Base-by-base conservation (phyloP, 805 yeast genomes). In the Schizosaccharomyces osmophilus region DNA sequence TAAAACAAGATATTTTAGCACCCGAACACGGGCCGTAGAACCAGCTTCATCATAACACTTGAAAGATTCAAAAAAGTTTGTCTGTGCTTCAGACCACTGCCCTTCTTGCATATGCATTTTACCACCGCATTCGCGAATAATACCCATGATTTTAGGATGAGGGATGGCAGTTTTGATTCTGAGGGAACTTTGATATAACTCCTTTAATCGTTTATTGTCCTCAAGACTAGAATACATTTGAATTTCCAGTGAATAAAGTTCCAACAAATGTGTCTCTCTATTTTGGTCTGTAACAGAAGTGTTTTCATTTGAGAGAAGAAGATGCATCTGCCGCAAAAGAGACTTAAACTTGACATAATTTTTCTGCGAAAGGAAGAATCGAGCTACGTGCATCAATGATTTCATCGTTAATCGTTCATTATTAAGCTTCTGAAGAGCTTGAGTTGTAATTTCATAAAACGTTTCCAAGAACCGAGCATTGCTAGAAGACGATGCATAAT, bases 41-140 rank as follows among this genome's bases (percentile, higher is more conserved):
- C 88, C 90, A 45, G 82, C 76, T 66, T 82, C 85, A 66, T 82
- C 84, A 66, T 78, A 82, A 61, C 77, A 78, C 64, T 79, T 79
- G 68, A 81, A 81, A 39, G 81, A 73, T 64, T 78, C 82, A 65
- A 78, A 78, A 62, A 81, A 78, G 62, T 73, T 77, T 62, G 76
- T 75, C 9, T 82, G 73, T 0, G 86, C 87, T 59, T 69, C 70
- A 42, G 77, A 80, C 74, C 78, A 85, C 64, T 81, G 79, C 15
- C 77, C 60, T 59, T 79, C 77, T 63, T 78, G 74, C 76, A 85
- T 81, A 60, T 79, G 77, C 64, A 85, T 75, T 61, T 80, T 77
- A 1, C 88, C 95, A 0, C 87, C 86, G 65, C 87, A 82, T 68
- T 85, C 90, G 64, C 80, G 77, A 31, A 86, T 78, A n/a, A 83